These are phyloP conservation scores for Colletotrichum kahawae DNA, from an alignment of 2,329 filamentous ascomycete species.

Conservation along the genomic window DNA sequence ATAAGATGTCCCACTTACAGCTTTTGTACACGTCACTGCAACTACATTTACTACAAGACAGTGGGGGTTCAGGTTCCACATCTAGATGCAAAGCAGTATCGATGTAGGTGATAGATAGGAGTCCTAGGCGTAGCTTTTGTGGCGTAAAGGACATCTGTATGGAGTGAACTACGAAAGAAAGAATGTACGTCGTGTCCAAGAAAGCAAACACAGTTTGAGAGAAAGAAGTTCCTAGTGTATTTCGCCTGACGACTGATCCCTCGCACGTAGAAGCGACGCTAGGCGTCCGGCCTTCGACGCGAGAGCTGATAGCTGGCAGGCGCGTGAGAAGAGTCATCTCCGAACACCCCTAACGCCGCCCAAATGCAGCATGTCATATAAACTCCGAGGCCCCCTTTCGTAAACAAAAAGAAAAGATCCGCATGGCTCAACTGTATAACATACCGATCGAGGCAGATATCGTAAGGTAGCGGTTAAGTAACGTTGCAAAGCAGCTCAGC, in stretches of 20 bases:
- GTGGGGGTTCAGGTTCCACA: not conserved
- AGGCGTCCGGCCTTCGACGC: not conserved
- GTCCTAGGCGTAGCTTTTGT: not conserved
- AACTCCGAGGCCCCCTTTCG: not conserved
- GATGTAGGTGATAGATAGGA: not conserved
- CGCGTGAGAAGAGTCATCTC: not conserved
- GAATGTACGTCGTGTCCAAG: not conserved
- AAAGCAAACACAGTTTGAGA: not conserved
- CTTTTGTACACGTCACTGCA: not conserved
- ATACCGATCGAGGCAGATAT: not conserved
- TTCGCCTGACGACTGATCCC: not conserved
- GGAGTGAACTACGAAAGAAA: not conserved
- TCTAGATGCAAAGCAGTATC: not conserved
- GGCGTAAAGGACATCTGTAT: not conserved
- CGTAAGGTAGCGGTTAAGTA: slow-evolving; percentile 43
- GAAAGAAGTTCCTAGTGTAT: not conserved
- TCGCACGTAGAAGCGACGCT: not conserved
- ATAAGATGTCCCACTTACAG: not conserved
- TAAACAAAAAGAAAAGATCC: not conserved
- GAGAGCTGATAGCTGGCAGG: not conserved
- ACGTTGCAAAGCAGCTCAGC: slow-evolving; percentile 87
- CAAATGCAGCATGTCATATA: not conserved
- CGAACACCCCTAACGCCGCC: not conserved
- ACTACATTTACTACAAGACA: not conserved
- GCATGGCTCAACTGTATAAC: not conserved